Evolutionary conservation across 192 early-diverging fungal genomes (phyloP), one percentile per base, ranked within the genome.

Genomic region (Piromyces sp.): DNA sequence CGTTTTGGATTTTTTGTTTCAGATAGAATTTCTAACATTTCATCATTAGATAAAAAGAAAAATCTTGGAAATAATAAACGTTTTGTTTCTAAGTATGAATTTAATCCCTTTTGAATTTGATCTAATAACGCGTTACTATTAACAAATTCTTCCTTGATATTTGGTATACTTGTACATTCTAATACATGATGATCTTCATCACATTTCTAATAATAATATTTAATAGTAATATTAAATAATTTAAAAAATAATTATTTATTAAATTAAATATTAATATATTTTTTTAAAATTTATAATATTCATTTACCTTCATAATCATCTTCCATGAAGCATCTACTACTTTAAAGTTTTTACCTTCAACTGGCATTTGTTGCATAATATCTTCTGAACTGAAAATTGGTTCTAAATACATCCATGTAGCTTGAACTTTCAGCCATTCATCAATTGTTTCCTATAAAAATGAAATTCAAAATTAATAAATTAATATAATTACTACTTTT

Each of bases 301-400:
- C 0, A 81, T 82, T 33, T 80, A 89, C 87, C 58, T 82, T 81
- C 91, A 92, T 92, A 79, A 91, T 86, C 82, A 89, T 90, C 58
- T 87, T 79, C 91, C 91, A 92, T 78, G 81, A 86, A 30, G 86
- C 84, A 80, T 92, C 91, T 13, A 92, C 91, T 79, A 85, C 82
- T 83, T 89, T 90, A 79, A 92, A 92, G 80, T 88, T 91, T 80
- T 86, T 86, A 12, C 91, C 91, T 85, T 92, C 91, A 80, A 90
- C 89, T 7, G 91, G 91, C 91, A 92, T 92, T 84, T 92, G 91
- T 78, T 91, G 89, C 91, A 92, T 92, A 83, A 92, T 92, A 81
- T 92, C 91, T 81, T 92, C 91, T 9, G 87, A 89, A 42, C 86
- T 87, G 80, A 92, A 92, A 79, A 92, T 92, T 16, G 91, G 91